phyloP scores from a whole-genome alignment of 306 rosid species.

The Ammopiptanthus mongolicus region DNA sequence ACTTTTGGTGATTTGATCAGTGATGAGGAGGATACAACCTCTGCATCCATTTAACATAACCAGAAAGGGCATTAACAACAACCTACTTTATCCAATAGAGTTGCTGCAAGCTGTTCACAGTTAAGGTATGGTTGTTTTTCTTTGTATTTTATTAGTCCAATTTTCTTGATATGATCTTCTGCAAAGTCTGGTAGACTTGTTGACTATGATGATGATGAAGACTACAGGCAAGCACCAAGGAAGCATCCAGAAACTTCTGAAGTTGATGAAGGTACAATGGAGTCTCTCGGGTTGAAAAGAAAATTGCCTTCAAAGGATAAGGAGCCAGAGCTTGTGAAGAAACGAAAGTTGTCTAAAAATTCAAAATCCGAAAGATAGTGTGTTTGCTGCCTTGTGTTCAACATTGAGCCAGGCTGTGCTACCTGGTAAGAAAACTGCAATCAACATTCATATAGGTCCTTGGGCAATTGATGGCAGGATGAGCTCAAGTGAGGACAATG shows the following conservation, averaged over 20 bases:
- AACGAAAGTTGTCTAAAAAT: constrained; percentile 51
- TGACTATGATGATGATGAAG: constrained; percentile 90
- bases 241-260: constrained; percentile 58
- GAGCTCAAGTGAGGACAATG: constrained; percentile 36
- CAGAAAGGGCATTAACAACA: constrained; percentile 43
- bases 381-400: constrained; percentile 68
- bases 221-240: constrained; percentile 76
- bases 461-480: constrained; percentile 36
- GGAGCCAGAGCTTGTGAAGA: constrained; percentile 49
- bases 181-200: constrained; percentile 77
- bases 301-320: constrained; percentile 51
- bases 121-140: constrained; percentile 43
- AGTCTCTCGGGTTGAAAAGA: constrained; percentile 72
- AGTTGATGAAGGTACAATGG: constrained; percentile 78
- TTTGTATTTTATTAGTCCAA: background rate
- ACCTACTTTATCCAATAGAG: constrained; percentile 68
- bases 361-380: constrained; percentile 60
- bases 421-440: constrained; percentile 56
- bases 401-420: constrained; percentile 72
- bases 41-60: constrained; percentile 50
- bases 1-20: constrained; percentile 38
- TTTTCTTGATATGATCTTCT: background rate
- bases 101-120: constrained; percentile 40
- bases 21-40: constrained; percentile 90
- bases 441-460: constrained; percentile 24